Base-by-base conservation (phyloP, 345 rosid species). In the Rhodamnia rubescens region DNA sequence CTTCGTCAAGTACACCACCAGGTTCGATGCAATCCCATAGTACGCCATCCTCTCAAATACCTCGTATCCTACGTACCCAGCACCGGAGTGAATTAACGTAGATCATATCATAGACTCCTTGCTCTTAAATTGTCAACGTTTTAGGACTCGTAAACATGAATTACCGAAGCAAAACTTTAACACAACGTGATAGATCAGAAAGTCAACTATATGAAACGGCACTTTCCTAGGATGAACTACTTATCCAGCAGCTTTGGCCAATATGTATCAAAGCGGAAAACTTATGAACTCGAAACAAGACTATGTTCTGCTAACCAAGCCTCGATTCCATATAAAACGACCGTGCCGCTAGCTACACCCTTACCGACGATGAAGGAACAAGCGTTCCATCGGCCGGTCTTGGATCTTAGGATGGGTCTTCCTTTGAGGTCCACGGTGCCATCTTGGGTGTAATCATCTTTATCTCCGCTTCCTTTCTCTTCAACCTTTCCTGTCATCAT, bases 31-130 rank as follows among this genome's bases (percentile, higher is more conserved):
- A 87, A 95, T 93, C 50, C 98, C 96, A 54, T 92, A 91, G 84
- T 86, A 92, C 11, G 95, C 96, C 93, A 95, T 91, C 84, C 96
- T 92, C 91, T 95, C 98, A 81, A 93, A 93, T 83, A 91, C 88
- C 86, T 93, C 95, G 83, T 93, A 93, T 55, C 89, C 98, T 94
- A 50, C 82, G 78, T 22, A 5, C 16, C 26, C 29, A 53, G 14
- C 8, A 3, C 1, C 10, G 50, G 20, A 40, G 40, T 36, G 40
- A 36, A 36, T 36, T 36, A 36, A 15, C 47, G 8, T 69, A 7
- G 78, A 69, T 32, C 47, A 32, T 9, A 9, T 69, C 13, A 2
- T 69, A 0, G 24, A 69, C 40, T 69, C 7, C 10, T 69, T 8
- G 36, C 26, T 69, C 47, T 69, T 36, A 69, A 69, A 32, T 20